Evolutionary conservation across 176 grass and related monocot genomes (phyloP).

Genomic region (Hyparrhenia diplandra): DNA sequence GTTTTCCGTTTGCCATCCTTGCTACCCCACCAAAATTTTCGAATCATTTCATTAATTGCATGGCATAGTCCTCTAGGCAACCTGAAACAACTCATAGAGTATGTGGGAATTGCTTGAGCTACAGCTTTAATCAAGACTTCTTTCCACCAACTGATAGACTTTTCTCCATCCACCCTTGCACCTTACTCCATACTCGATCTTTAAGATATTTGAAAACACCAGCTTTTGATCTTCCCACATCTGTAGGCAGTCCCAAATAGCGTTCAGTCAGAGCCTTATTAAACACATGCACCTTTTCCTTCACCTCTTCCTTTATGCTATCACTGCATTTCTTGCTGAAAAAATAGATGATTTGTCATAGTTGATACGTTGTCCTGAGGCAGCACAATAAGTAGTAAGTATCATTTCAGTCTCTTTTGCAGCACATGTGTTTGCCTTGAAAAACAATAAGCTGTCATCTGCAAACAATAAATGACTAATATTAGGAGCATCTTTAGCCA

Average conservation of each 20-base stretch:
- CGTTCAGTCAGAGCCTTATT: background rate
- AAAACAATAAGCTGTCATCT: no score
- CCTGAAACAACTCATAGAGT: background rate
- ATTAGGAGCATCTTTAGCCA: no score
- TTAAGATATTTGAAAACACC: background rate
- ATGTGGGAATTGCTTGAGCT: background rate
- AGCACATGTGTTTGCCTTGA: no score
- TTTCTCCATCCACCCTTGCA: background rate
- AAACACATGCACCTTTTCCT: background rate
- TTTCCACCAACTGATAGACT: background rate
- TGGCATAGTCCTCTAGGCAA: background rate
- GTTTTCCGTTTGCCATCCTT: background rate
- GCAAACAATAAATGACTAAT: no score
- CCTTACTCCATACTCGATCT: background rate
- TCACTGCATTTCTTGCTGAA: background rate
- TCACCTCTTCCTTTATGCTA: background rate
- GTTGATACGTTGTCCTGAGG: background rate
- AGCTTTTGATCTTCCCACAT: background rate
- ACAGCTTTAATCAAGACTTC: background rate
- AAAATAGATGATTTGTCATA: background rate
- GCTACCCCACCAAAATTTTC: background rate
- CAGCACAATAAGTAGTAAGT: background rate
- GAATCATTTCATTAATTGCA: background rate
- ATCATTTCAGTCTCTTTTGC: no score
- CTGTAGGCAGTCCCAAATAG: background rate